Evolutionary conservation across 1,284 basidiomycete genomes (phyloP), one percentile per base, ranked within the genome.

Genomic region (Athelia psychrophila): DNA sequence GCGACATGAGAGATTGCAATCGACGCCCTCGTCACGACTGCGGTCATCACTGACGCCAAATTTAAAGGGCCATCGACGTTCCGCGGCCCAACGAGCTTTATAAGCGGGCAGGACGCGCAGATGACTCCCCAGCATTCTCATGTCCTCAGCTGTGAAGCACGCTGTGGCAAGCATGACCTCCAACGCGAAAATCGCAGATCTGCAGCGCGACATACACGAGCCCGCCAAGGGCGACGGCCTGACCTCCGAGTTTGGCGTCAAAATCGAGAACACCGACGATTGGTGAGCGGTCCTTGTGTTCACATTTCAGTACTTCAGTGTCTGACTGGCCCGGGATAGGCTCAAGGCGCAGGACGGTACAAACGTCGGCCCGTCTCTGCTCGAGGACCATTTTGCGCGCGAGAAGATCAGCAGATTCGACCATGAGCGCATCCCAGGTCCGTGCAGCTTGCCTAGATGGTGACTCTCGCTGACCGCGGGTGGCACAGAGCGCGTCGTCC

Each of bases 391-490:
- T 54, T 75, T 85, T 55, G 80, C 73, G 1, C 76, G 85, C 57
- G 84, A 88, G 69, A 88, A 91, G 68, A 81, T 91, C 30, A 80
- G 81, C 50, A 79, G 85, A 25, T 92, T 92, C 61, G 88, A 91
- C 64, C 90, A 91, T 60, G 91, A 93, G 65, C 85, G 89, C 36
- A 93, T 93, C 52, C 91, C 89, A n/a, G 89, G 79, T 73, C n/a
- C 40, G 53, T 47, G 54, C 19, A 25, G 46, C 35, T 24, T 55
- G 30, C n/a, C 20, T 27, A 45, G 9, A 44, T 6, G 16, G n/a
- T 47, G 16, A 38, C 23, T 19, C 20, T n/a, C 42, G 20, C 45
- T 44, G 36, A 22, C 24, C 16, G 9, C 5, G 20, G 18, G 23
- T n/a, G 36, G 3, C 53, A 38, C 38, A 42, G 38, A 42, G 38